These are phyloP conservation scores for Capsaspora owczarzaki DNA, from an alignment of 78 protist genomes.

Conservation along the genomic window DNA sequence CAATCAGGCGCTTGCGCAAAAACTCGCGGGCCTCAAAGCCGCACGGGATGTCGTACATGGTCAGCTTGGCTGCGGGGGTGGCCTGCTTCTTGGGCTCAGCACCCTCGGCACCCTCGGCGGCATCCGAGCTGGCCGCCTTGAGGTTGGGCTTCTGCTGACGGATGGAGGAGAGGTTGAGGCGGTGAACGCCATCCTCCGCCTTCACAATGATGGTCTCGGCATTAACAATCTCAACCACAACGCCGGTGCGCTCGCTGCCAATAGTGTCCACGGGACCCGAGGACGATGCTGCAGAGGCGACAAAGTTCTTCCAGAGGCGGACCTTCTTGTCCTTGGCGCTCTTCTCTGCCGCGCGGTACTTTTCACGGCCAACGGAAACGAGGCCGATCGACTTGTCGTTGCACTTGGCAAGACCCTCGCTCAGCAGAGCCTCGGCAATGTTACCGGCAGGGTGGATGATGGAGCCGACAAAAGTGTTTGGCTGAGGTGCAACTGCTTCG, in stretches of 20 bases:
- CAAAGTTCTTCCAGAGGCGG: slow-evolving; percentile 1
- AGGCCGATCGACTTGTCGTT: slow-evolving; percentile 39
- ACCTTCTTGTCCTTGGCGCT: slow-evolving; percentile 6
- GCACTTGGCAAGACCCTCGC: slow-evolving; percentile 39
- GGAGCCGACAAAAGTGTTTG: slow-evolving; percentile 21
- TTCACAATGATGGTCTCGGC: slow-evolving; percentile 18
- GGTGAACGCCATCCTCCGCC: not conserved
- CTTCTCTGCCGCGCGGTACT: slow-evolving; percentile 6
- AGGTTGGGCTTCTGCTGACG: slow-evolving; percentile 19
- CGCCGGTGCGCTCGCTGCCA: too few species aligned
- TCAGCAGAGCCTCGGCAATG: slow-evolving; percentile 25
- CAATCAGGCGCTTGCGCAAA: slow-evolving; percentile 21
- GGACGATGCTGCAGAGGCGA: not conserved
- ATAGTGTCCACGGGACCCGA: too few species aligned
- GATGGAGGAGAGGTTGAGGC: slow-evolving; percentile 4
- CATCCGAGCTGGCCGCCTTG: not conserved
- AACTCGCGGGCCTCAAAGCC: slow-evolving; percentile 35
- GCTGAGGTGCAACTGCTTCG: not conserved
- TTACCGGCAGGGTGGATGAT: slow-evolving; percentile 33
- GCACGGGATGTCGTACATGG: slow-evolving; percentile 8
- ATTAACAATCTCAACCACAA: slow-evolving; percentile 29
- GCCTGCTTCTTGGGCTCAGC: not conserved
- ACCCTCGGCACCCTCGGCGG: not conserved
- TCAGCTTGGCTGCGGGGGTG: not conserved
- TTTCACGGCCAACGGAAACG: slow-evolving; percentile 10